Evolutionary conservation across 805 yeast species (phyloP).

Genomic region (Saturnispora quitensis): DNA sequence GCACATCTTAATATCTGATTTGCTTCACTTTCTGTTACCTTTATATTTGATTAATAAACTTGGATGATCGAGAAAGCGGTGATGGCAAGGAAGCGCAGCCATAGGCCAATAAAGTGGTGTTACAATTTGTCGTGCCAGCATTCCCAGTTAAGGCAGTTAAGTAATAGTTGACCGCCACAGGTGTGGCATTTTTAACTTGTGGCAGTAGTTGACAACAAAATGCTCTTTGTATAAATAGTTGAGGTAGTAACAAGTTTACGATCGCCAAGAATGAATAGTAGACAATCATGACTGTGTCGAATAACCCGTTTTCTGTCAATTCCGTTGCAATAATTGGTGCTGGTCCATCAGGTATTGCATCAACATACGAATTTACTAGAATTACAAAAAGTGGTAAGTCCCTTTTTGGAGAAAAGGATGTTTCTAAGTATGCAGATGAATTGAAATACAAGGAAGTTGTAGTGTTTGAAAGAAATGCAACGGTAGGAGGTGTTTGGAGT

Average conservation of each 20-base stretch:
- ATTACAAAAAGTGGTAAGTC: constrained; percentile 25
- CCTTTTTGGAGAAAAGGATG: constrained; percentile 10
- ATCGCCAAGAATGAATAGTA: not conserved
- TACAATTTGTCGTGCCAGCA: not conserved
- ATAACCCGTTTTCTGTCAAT: constrained; percentile 7
- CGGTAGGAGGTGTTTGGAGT: constrained; percentile 37
- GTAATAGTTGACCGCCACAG: not conserved
- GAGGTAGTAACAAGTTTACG: too few relatives aligned
- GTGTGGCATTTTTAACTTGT: constrained; percentile 2
- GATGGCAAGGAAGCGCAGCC: too few relatives aligned
- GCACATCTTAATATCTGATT: not conserved
- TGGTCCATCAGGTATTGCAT: constrained; percentile 35
- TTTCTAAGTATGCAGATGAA: constrained; percentile 10
- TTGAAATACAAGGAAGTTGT: constrained; percentile 27
- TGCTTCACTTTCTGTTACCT: too few relatives aligned
- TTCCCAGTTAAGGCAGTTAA: not conserved
- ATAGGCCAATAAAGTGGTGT: not conserved
- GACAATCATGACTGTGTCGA: constrained; percentile 5
- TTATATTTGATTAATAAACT: too few relatives aligned
- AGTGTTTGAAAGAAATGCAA: constrained; percentile 32
- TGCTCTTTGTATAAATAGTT: not conserved
- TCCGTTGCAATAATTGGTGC: constrained; percentile 34
- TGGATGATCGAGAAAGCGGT: too few relatives aligned
- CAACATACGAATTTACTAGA: constrained; percentile 27
- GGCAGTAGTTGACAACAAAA: not conserved